These are phyloP conservation scores for Hansenula sp. DNA, from an alignment of 1,139 yeast species.

Conservation along the genomic window DNA sequence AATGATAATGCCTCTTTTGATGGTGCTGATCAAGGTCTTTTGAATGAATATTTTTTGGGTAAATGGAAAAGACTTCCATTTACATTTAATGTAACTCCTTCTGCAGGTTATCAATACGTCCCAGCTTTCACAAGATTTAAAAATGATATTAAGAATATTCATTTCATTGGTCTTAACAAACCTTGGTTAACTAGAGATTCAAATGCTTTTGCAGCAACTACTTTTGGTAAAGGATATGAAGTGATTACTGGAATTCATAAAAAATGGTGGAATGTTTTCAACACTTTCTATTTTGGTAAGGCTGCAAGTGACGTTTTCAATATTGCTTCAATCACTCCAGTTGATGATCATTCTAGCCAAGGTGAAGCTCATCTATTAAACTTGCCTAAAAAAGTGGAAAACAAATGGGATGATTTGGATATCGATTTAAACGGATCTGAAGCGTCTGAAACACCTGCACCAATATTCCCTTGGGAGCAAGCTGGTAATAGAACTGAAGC, in stretches of 20 bases:
- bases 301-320: slow-evolving; percentile 10
- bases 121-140: slow-evolving; percentile 72
- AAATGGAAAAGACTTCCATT: slow-evolving; percentile 73
- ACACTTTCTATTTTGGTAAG: slow-evolving; percentile 12
- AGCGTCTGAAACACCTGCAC: slow-evolving; percentile 1
- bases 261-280: slow-evolving; percentile 18
- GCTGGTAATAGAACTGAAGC: slow-evolving; percentile 7
- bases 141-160: slow-evolving; percentile 55
- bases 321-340: slow-evolving; percentile 9
- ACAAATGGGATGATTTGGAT: slow-evolving; percentile 9
- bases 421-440: slow-evolving; percentile 1
- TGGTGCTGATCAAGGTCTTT: slow-evolving; percentile 92
- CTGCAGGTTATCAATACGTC: slow-evolving; percentile 69
- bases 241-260: slow-evolving; percentile 8
- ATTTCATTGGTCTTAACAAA: slow-evolving; percentile 75
- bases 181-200: slow-evolving; percentile 59
- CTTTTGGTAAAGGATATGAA: slow-evolving; percentile 10
- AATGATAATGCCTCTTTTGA: slow-evolving; percentile 58
- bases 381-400: slow-evolving; percentile 6
- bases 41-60: slow-evolving; percentile 69
- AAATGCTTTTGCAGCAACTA: slow-evolving; percentile 2
- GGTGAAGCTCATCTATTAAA: slow-evolving; percentile 7
- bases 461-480: slow-evolving; percentile 23
- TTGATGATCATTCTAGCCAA: slow-evolving; percentile 12
- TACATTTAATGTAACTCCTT: slow-evolving; percentile 78